Base-by-base conservation (phyloP, 495 filamentous ascomycete species). In the Darksidea phi region DNA sequence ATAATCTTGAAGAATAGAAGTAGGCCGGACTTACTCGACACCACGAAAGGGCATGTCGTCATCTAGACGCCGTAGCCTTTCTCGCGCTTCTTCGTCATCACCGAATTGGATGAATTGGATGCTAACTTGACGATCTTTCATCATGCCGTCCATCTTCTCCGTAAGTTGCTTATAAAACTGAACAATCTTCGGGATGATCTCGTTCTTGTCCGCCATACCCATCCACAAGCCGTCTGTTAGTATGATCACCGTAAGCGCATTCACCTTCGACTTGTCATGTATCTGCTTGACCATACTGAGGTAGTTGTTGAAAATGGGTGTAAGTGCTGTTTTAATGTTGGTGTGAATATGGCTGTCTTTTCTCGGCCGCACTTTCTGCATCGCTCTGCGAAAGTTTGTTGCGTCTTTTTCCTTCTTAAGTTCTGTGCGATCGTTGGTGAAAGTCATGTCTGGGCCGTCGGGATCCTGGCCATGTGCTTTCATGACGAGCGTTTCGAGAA, bases 91-190 rank as follows among this genome's bases (percentile, higher is more conserved):
- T 7, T 56, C 41, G 46, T 75, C 62, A 36, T 70, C 18, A 11
- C 73, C 73, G 51, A 75, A 75, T 24, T 64, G 63, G 10, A 75
- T 62, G 52, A 75, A 75, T 43, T 72, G 63, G 18, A 73, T 67
- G 41, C 63, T 73, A 8, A 71, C 63, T n/a, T 59, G 64, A 0
- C 53, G 38, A 43, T 71, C 59, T 38, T 65, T 54, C 6, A 64
- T 38, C 32, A 48, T 23, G n/a, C 21, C 43, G 12, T 32, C 5
- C 37, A 61, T 52, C 8, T 48, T 20, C 11, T 43, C 48, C 41
- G 49, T 54, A 20, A 45, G 15, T 25, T 48, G 20, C 49, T 34
- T 59, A 10, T 42, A 47, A 38, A n/a, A 45, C 38, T 8, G 10
- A 32, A 32, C 28, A 15, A 64, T 64, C 25, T 32, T 61, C 15